These are phyloP conservation scores for Polymyxa betae DNA, from an alignment of 208 protist species.

Conservation along the genomic window DNA sequence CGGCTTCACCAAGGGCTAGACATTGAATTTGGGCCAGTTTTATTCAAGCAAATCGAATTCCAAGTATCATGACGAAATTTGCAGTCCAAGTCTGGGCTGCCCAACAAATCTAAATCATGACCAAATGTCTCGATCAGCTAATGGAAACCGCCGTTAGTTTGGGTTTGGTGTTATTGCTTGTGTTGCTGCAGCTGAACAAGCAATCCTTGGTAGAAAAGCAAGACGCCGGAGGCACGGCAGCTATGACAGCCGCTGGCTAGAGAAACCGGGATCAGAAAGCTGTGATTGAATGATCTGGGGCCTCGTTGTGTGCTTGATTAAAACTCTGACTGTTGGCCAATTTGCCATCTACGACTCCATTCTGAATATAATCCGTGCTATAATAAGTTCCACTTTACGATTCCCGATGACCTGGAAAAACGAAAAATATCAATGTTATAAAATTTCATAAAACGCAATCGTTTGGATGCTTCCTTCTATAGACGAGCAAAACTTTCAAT, in stretches of 20 bases:
- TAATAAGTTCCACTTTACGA: constrained; percentile 70
- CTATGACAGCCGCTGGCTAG: constrained; percentile 69
- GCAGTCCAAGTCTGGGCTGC: constrained; percentile 73
- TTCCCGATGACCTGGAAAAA: constrained; percentile 60
- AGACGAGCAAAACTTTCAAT: no score
- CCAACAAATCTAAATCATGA: constrained; percentile 71
- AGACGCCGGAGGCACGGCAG: constrained; percentile 72
- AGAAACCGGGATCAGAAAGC: constrained; percentile 70
- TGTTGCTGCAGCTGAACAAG: constrained; percentile 78
- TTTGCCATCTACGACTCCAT: constrained; percentile 79
- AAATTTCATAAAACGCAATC: no score
- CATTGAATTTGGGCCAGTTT: constrained; percentile 76
- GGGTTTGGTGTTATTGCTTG: constrained; percentile 77
- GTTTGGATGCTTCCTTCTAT: no score
- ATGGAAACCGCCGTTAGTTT: constrained; percentile 67
- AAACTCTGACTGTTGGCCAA: constrained; percentile 76
- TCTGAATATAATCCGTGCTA: constrained; percentile 62
- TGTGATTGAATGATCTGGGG: constrained; percentile 71
- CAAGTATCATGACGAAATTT: constrained; percentile 86
- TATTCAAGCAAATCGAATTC: constrained; percentile 83
- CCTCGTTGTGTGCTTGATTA: constrained; percentile 76
- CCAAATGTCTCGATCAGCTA: not conserved
- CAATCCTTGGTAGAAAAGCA: constrained; percentile 75
- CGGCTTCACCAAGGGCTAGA: constrained; percentile 72
- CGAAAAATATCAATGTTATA: no score